phyloP scores from a whole-genome alignment of 352 stramenopile genomes.

The Phytophthora nicotianae region DNA sequence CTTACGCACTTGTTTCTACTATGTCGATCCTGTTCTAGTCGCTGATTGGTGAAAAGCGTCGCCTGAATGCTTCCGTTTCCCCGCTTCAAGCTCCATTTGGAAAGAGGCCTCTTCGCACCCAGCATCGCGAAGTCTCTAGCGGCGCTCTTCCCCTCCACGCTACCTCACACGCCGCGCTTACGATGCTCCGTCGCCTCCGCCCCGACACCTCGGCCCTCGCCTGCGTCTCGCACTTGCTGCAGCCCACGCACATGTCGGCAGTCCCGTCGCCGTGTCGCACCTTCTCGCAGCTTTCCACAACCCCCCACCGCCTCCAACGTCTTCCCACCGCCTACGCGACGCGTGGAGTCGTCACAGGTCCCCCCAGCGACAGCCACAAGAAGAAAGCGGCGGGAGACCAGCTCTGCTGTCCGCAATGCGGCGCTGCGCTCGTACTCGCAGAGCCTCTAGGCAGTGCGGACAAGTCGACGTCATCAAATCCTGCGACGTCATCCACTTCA shows the following conservation, averaged over 20 bases:
- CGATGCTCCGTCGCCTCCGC: slow-evolving; percentile 35
- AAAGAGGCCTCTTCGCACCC: slow-evolving; percentile 20
- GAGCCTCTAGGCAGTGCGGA: slow-evolving; percentile 34
- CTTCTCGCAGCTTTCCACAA: slow-evolving; percentile 16
- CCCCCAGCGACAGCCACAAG: slow-evolving; percentile 17
- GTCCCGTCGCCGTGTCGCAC: slow-evolving; percentile 11
- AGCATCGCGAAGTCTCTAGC: not conserved
- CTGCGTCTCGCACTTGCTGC: slow-evolving; percentile 25
- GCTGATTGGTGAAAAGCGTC: slow-evolving; percentile 22
- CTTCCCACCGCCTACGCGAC: not conserved
- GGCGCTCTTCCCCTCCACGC: not conserved
- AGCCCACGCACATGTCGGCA: slow-evolving; percentile 6
- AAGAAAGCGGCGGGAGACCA: slow-evolving; percentile 32
- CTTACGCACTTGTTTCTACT: not conserved
- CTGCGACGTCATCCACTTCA: slow-evolving; percentile 21
- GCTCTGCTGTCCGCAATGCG: slow-evolving; percentile 76
- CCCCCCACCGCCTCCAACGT: not conserved
- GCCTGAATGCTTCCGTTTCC: slow-evolving; percentile 24
- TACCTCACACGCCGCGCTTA: not conserved
- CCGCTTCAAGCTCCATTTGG: slow-evolving; percentile 27
- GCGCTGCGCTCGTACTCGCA: slow-evolving; percentile 53
- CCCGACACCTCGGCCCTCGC: slow-evolving; percentile 10
- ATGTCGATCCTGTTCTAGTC: not conserved
- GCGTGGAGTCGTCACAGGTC: slow-evolving; percentile 21
- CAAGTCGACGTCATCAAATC: slow-evolving; percentile 33